Evolutionary conservation across 2,329 filamentous ascomycete species (phyloP).

Genomic region (Hysterium pulicare): DNA sequence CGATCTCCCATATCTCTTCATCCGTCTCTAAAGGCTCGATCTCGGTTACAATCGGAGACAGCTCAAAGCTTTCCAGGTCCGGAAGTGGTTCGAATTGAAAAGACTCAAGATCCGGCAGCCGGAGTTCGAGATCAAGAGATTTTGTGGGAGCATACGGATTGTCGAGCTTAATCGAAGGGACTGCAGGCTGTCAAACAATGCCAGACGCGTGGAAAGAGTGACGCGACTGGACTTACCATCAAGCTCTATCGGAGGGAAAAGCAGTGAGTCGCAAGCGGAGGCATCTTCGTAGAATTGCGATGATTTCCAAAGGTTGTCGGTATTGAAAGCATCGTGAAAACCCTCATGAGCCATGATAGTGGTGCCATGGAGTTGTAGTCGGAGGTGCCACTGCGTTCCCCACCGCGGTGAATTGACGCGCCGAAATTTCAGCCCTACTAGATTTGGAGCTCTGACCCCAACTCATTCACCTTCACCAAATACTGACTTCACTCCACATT

Average conservation of each 20-base stretch:
- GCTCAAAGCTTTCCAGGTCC: conserved; percentile 31
- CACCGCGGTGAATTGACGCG: conserved; percentile 7
- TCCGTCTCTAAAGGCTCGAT: conserved; percentile 25
- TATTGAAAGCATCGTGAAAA: conserved; percentile 58
- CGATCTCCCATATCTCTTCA: conserved; percentile 40
- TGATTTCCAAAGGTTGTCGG: conserved; percentile 58
- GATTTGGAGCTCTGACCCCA: conserved; percentile 9
- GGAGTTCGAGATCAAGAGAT: conserved; percentile 31
- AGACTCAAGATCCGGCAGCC: conserved; percentile 36
- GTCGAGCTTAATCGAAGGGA: conserved; percentile 33
- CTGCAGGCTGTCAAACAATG: conserved; percentile 24
- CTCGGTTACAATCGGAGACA: conserved; percentile 21
- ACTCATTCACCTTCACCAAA: conserved; percentile 1
- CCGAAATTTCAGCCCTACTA: conserved; percentile 28
- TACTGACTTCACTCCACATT: not conserved
- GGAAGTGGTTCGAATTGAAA: conserved; percentile 40
- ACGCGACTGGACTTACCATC: conserved; percentile 34
- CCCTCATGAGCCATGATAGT: conserved; percentile 29
- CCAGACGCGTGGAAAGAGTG: conserved; percentile 18
- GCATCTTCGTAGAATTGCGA: conserved; percentile 45
- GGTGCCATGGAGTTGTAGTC: not conserved
- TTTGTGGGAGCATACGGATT: conserved; percentile 40
- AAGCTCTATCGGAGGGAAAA: conserved; percentile 33
- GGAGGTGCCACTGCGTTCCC: not conserved
- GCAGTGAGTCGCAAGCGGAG: conserved; percentile 19